Evolutionary conservation across 345 rosid genomes (phyloP).

Genomic region (Populus simonii): DNA sequence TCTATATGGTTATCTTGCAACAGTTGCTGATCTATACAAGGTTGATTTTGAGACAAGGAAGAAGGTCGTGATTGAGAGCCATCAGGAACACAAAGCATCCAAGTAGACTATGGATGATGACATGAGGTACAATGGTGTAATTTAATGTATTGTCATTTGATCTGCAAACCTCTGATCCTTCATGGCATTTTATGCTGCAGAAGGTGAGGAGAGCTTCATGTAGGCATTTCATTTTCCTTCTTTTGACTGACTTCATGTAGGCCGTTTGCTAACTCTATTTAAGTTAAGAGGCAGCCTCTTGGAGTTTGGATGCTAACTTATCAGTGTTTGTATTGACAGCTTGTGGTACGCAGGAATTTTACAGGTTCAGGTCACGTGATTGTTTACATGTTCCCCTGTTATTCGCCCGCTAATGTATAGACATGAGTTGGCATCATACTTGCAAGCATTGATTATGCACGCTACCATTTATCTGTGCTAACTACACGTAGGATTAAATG

Average conservation of each 20-base stretch:
- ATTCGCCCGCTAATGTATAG: background rate
- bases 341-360: background rate
- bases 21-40: conserved; percentile 66
- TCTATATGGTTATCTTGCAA: conserved; percentile 80
- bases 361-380: background rate
- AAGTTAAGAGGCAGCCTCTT: background rate
- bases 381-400: background rate
- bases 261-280: conserved; percentile 1
- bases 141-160: conserved; percentile 5
- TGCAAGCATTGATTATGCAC: conserved; percentile 7
- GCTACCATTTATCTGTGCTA: background rate
- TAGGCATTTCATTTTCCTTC: background rate
- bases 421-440: background rate
- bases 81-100: conserved; percentile 48
- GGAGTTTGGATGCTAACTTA: background rate
- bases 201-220: conserved; percentile 7
- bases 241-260: background rate
- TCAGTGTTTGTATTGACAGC: background rate
- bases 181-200: conserved; percentile 1
- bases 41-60: conserved; percentile 79
- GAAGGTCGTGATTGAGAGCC: conserved; percentile 70
- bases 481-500: background rate
- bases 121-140: conserved; percentile 29
- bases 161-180: background rate
- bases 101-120: conserved; percentile 26